Evolutionary conservation across 805 yeast genomes (phyloP), one percentile per base, ranked within the genome.

Genomic region (Hanseniaspora occidentalis): DNA sequence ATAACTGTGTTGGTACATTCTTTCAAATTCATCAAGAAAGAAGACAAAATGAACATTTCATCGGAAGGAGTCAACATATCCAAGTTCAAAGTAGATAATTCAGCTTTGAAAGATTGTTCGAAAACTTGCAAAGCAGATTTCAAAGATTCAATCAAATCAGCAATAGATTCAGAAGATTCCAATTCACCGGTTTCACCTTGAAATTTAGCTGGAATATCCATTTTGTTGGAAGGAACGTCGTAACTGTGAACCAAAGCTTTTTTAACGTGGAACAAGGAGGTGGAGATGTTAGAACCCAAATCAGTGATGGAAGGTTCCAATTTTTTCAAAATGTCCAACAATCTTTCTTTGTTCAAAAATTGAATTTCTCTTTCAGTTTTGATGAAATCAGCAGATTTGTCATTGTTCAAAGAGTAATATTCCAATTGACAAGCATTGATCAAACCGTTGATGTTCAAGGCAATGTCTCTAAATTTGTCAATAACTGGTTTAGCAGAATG

Each of bases 361-460:
- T 48, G 51, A 17, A 65, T 62, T 45, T 64, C 70, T 36, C 57
- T 53, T 22, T 54, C 52, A 1, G 55, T 52, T 13, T 47, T 39
- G 13, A 50, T 39, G 18, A 45, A 41, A 40, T 52, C 42, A 20
- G 42, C 34, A 29, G 43, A 43, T 20, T 45, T 52, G 40, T 44
- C 48, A 22, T 54, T 49, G 4, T 58, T 61, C 4, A 66, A 43
- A 9, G 65, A 45, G 1, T 67, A 54, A 33, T 61, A 66, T 45
- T 69, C 67, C 13, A 69, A 49, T 42, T 71, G 74, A 37, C 73
- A 69, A 0, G 75, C 68, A 41, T 70, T 71, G 5, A 69, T 57
- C 20, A 70, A 43, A 2, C 72, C 73, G 48, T 59, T 63, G 1
- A 63, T 48, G 35, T 57, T 60, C 27, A 60, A 57, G 4, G 60